Percentiles rank a stretch among this genome's conserved stretches.
phyloP scores from a whole-genome alignment of 2,329 filamentous ascomycete species.

The Pyrenophora seminiperda region DNA sequence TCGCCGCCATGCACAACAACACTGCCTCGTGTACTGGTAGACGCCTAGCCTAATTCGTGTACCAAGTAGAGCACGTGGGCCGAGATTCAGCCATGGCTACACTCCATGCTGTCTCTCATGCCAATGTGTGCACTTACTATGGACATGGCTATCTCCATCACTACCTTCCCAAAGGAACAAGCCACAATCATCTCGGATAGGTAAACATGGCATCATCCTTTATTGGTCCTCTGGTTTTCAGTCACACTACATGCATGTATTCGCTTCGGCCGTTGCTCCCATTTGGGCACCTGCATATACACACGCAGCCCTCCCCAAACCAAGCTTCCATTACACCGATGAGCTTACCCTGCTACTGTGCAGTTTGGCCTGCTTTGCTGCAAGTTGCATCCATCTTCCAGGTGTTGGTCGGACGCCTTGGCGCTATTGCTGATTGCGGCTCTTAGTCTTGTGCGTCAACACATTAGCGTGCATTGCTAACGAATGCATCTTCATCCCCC shows the following conservation, averaged over 20 bases:
- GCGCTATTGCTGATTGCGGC: neutral
- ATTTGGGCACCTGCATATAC: neutral
- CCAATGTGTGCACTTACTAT: neutral
- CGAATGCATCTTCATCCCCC: neutral
- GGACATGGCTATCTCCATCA: neutral
- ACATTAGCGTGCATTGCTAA: constrained; percentile 1
- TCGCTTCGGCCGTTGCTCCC: neutral
- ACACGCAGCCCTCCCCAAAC: neutral
- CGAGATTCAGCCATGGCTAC: neutral
- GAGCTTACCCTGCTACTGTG: neutral
- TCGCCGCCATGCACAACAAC: neutral
- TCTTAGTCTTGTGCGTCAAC: neutral
- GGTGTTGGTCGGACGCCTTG: neutral
- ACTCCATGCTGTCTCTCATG: neutral
- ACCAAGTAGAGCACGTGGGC: neutral
- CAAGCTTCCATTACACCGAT: neutral
- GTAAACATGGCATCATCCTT: neutral
- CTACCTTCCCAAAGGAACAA: constrained; percentile 15
- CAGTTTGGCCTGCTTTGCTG: neutral
- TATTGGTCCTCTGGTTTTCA: constrained; percentile 3
- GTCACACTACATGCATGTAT: constrained; percentile 12
- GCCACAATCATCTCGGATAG: constrained; percentile 2
- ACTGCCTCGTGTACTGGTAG: no score
- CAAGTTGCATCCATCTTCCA: neutral
- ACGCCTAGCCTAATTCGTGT: neutral